Conservation (phyloP, 2,329 filamentous ascomycete genomes). For the Pestalotiopsis sp. region DNA sequence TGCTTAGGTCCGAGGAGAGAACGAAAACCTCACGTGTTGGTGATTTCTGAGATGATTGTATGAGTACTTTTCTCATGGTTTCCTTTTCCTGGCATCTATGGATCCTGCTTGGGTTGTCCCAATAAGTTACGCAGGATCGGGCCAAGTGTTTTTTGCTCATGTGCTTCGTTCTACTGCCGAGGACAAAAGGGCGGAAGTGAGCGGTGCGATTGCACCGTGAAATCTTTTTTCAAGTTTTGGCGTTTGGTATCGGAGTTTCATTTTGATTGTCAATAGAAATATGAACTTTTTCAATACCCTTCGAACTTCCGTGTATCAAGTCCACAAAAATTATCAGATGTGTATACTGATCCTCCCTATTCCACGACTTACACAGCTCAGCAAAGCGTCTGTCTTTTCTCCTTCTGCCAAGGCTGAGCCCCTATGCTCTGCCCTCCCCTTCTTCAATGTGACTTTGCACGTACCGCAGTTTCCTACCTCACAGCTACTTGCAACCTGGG, state of each 20-base stretch:
- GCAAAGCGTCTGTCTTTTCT: constrained; percentile 47
- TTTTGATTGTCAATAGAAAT: constrained; percentile 3
- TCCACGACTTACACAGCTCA: constrained; percentile 56
- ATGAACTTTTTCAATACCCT: not conserved
- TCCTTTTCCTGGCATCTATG: constrained; percentile 2
- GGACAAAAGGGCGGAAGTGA: not conserved
- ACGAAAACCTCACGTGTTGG: not conserved
- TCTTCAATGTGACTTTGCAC: constrained; percentile 46
- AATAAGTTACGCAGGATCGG: not conserved
- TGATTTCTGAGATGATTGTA: constrained; percentile 12
- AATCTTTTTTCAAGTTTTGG: not conserved
- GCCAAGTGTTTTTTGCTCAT: not conserved
- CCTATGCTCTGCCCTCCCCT: constrained; percentile 50
- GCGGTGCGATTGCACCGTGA: not conserved
- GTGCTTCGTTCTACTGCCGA: not conserved
- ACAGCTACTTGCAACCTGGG: constrained; percentile 50
- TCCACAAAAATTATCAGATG: constrained; percentile 26
- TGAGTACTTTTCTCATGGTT: constrained; percentile 8
- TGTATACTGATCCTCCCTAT: constrained; percentile 52
- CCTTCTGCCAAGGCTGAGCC: constrained; percentile 49
- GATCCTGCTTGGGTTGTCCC: not conserved
- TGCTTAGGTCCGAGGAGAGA: constrained; percentile 6
- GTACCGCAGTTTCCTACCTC: constrained; percentile 59
- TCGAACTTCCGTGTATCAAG: no score
- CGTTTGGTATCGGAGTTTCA: constrained; percentile 11